These are phyloP conservation scores for Spatholobus suberectus DNA, from an alignment of 306 rosid species.

Conservation along the genomic window DNA sequence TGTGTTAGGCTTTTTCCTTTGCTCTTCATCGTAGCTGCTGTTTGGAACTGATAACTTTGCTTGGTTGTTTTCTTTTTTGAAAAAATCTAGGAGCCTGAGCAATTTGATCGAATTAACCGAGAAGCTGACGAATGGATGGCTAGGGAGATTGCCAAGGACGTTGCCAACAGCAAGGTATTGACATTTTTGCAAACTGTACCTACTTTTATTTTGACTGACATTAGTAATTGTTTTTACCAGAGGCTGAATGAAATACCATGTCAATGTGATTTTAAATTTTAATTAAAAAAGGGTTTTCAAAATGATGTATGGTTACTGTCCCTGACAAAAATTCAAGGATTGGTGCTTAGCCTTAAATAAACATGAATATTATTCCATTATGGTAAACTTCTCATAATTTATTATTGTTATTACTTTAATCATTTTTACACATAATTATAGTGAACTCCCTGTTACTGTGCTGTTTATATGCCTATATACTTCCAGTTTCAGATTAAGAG, in stretches of 20 bases:
- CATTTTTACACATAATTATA: not conserved
- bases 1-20: not conserved
- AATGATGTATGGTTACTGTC: conserved; percentile 9
- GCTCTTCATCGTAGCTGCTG: not conserved
- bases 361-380: not conserved
- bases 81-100: conserved; percentile 59
- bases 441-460: not conserved
- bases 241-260: not conserved
- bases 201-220: not conserved
- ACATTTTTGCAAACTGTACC: not conserved
- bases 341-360: conserved; percentile 15
- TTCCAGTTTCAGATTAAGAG: not conserved
- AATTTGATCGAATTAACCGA: conserved; percentile 64
- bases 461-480: conserved; percentile 6
- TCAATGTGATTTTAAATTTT: conserved; percentile 4
- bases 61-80: conserved; percentile 18
- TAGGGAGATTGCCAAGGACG: conserved; percentile 83
- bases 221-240: not conserved
- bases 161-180: conserved; percentile 79
- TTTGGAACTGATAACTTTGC: not conserved
- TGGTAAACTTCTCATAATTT: conserved; percentile 5
- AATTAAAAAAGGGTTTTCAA: not conserved
- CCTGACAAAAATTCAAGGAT: not conserved
- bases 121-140: conserved; percentile 97
- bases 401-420: not conserved